Percentiles rank a stretch among this genome's conserved stretches.
These are phyloP conservation scores for Ophiostoma sp. DNA, from an alignment of 2,329 filamentous ascomycete species.

Conservation along the genomic window DNA sequence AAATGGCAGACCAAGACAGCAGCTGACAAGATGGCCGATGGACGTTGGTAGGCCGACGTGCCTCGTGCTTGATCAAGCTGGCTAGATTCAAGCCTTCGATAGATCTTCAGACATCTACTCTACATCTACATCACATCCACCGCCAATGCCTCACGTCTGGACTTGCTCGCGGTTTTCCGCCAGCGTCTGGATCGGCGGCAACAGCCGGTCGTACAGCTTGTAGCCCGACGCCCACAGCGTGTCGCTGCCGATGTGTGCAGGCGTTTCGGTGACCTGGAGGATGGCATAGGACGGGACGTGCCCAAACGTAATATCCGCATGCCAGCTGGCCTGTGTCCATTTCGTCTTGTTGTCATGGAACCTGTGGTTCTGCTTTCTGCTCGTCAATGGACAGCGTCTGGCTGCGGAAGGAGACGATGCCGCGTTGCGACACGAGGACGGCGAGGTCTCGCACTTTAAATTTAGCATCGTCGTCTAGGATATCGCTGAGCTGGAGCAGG, in stretches of 20 bases:
- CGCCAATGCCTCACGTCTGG: background rate
- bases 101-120: background rate
- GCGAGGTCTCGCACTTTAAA: conserved; percentile 48
- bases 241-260: conserved; percentile 41
- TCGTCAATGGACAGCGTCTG: conserved; percentile 50
- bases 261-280: conserved; percentile 41
- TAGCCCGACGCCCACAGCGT: conserved; percentile 64
- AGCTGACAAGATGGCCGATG: background rate
- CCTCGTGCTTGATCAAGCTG: background rate
- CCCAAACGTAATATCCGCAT: background rate
- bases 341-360: conserved; percentile 15
- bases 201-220: conserved; percentile 50
- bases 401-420: conserved; percentile 61
- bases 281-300: conserved; percentile 33
- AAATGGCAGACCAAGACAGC: background rate
- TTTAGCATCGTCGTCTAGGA: conserved; percentile 40
- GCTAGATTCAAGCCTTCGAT: background rate
- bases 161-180: too few species aligned
- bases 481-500: background rate
- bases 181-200: conserved; percentile 29
- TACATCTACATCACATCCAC: background rate
- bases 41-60: background rate
- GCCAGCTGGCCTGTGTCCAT: background rate
- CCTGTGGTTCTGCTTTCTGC: conserved; percentile 44
- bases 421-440: conserved; percentile 53